These are phyloP conservation scores for Pichia sorboxylosa DNA, from an alignment of 1,139 yeast species.

Conservation along the genomic window DNA sequence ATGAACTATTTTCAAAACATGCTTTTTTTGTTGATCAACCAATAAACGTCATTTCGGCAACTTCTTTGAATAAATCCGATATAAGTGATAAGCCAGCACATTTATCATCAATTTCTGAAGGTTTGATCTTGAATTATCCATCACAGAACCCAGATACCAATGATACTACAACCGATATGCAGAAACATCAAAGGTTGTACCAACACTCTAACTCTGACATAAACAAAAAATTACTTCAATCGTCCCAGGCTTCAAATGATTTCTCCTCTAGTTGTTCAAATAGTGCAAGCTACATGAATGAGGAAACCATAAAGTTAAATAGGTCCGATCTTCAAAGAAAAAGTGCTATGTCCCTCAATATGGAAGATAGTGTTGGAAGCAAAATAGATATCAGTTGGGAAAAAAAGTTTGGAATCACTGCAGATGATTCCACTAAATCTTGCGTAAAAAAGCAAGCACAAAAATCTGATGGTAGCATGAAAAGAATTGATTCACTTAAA, in stretches of 20 bases:
- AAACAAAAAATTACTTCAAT: background rate
- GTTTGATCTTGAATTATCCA: background rate
- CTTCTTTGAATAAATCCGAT: background rate
- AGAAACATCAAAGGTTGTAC: constrained; percentile 3
- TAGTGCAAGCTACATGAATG: background rate
- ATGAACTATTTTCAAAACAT: background rate
- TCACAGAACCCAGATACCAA: background rate
- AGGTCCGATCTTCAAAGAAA: background rate
- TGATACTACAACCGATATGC: background rate
- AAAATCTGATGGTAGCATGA: too few relatives aligned
- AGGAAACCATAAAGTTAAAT: background rate
- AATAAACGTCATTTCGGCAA: background rate
- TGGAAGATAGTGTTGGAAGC: background rate
- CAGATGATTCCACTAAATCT: too few relatives aligned
- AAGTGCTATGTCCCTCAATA: background rate
- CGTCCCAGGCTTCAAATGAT: background rate
- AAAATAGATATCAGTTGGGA: constrained; percentile 3
- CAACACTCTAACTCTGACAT: constrained; percentile 1
- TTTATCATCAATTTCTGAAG: background rate
- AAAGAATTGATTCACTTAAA: too few relatives aligned
- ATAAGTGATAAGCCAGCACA: background rate
- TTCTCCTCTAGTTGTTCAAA: background rate
- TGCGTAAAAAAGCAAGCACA: too few relatives aligned
- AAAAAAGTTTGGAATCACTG: constrained; percentile 5
- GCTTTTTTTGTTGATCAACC: background rate